These are phyloP conservation scores for Neurospora africana DNA, from an alignment of 495 filamentous ascomycete species.

Conservation along the genomic window DNA sequence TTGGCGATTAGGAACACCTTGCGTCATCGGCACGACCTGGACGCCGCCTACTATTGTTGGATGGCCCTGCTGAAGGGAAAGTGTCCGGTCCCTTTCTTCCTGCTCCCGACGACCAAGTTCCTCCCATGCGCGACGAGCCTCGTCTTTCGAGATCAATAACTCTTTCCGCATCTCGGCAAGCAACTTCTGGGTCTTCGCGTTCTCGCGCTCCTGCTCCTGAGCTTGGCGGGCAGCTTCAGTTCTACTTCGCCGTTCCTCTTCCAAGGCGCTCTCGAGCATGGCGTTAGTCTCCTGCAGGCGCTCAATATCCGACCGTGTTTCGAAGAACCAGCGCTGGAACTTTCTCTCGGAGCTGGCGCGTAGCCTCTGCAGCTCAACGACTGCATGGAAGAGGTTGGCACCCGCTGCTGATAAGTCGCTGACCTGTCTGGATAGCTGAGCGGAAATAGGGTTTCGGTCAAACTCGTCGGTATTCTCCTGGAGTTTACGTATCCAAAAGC, in stretches of 20 bases:
- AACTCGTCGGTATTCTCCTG: constrained; percentile 83
- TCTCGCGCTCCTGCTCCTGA: constrained; percentile 54
- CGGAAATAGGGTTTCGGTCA: constrained; percentile 66
- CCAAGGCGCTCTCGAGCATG: constrained; percentile 62
- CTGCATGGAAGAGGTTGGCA: constrained; percentile 94
- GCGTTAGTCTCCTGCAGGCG: constrained; percentile 72
- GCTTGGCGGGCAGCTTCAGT: constrained; percentile 53
- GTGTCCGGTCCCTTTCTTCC: constrained; percentile 86
- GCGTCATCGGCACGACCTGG: constrained; percentile 92
- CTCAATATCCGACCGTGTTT: constrained; percentile 82
- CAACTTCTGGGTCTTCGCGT: constrained; percentile 58
- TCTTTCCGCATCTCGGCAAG: constrained; percentile 82
- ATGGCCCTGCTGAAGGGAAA: constrained; percentile 73
- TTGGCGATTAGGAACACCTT: constrained; percentile 59
- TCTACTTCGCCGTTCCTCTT: constrained; percentile 58
- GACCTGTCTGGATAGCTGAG: constrained; percentile 86
- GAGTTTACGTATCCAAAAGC: constrained; percentile 89
- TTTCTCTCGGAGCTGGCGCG: constrained; percentile 93
- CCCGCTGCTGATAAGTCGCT: constrained; percentile 92
- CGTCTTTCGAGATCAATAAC: constrained; percentile 88
- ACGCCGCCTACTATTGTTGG: constrained; percentile 86
- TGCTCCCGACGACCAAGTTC: constrained; percentile 90
- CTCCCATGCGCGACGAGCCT: constrained; percentile 93
- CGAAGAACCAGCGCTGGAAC: constrained; percentile 98
- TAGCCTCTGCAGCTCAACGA: constrained; percentile 91